These are phyloP conservation scores for Oryza nivara DNA, from an alignment of 176 grass and related monocot species.

Conservation along the genomic window DNA sequence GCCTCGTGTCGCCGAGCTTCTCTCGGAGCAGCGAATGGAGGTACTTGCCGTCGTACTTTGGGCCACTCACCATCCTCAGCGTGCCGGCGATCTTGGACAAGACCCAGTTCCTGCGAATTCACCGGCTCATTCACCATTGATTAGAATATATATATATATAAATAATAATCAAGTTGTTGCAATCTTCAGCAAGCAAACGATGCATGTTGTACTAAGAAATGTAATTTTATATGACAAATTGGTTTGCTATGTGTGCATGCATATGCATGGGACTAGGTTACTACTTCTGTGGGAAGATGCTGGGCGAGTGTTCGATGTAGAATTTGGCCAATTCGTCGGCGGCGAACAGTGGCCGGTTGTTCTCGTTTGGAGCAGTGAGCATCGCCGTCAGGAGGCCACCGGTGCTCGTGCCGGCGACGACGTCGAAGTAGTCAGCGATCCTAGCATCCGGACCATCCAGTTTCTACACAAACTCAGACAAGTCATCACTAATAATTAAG, in stretches of 20 bases:
- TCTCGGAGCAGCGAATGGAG: slow-evolving; percentile 51
- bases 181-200: not conserved
- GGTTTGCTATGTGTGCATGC: not conserved
- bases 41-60: slow-evolving; percentile 69
- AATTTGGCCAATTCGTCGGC: slow-evolving; percentile 60
- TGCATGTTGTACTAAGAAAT: not conserved
- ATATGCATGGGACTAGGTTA: not conserved
- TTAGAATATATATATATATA: not conserved
- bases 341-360: slow-evolving; percentile 50
- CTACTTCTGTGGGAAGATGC: slow-evolving; percentile 72
- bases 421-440: slow-evolving; percentile 76
- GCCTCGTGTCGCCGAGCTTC: slow-evolving; percentile 46
- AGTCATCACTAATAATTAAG: not conserved
- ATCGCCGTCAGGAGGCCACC: slow-evolving; percentile 66
- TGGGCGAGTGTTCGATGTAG: slow-evolving; percentile 60
- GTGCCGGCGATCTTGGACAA: slow-evolving; percentile 19
- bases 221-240: not conserved
- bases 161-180: not conserved
- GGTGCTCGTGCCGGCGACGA: slow-evolving; percentile 72
- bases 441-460: slow-evolving; percentile 60
- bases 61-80: slow-evolving; percentile 47
- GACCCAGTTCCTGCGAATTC: slow-evolving; percentile 39
- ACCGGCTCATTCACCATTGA: not conserved
- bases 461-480: slow-evolving; percentile 36
- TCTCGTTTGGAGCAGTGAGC: slow-evolving; percentile 57